Base-by-base conservation (phyloP, 257 asterid species). In the Solanum gandarillasii region DNA sequence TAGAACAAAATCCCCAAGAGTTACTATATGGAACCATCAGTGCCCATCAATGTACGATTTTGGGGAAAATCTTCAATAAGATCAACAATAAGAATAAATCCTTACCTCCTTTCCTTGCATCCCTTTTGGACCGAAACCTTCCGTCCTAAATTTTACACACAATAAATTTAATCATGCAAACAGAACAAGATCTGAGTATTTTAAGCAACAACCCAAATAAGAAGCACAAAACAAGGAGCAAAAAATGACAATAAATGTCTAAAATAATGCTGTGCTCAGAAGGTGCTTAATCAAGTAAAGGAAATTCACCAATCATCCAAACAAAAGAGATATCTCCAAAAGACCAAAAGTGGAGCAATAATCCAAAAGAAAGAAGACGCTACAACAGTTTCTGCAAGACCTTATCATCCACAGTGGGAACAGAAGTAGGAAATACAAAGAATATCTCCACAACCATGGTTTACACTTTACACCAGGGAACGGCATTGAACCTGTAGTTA, bases 51-150 rank as follows among this genome's bases (percentile, higher is more conserved):
- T 41, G 67, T 29, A 43, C 12, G 9, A 79, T 43, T 79, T 79
- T n/a, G 60, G 62, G 39, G 5, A 21, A 39, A 76, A 46, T 70
- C 84, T 12, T 71, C 71, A 46, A 18, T 20, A 43, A 36, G 46
- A 43, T 43, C 35, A 78, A 39, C 32, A 21, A 23, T 14, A 41
- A 52, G 14, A 89, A 90, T 87, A 91, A 76, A 83, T 74, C 34
- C 93, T 52, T 95, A 97, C 99, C 99, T 95, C 98, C 98, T 95
- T 95, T 97, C 67, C 98, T 93, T n/a, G 98, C 95, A 91, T 97
- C 99, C 55, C 99, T 97, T 93, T 96, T 97, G 84, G 99, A 95
- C 93, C 98, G 93, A 94, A 92, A 97, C 94, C 97, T 94, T 88
- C 99, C 99, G 88, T 97, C 99, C 99, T 97, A 89, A 88, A 89